Base-by-base conservation (phyloP, 2,329 filamentous ascomycete genomes). In the Purpureocillium lavendulum region DNA sequence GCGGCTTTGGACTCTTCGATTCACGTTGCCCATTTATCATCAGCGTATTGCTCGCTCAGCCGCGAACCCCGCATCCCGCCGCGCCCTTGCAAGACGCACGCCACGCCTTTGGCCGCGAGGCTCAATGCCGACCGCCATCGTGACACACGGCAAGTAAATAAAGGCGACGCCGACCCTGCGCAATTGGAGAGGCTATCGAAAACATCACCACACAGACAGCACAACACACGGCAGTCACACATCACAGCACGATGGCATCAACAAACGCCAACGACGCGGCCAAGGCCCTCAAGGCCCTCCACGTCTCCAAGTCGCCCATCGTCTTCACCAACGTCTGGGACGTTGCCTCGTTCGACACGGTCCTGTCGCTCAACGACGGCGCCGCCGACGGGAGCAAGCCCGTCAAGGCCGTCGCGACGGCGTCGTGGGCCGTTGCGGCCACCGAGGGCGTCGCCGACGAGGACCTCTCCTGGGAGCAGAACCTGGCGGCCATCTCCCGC, bases 311-410 rank as follows among this genome's bases (percentile, higher is more conserved):
- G 3, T 49, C 60, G 1, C 75, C 76, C 11, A 43, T 80, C 29
- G 44, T 79, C 32, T 58, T 80, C 6, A 61, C 72, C 10, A 80
- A 80, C 47, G 59, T 76, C 45, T 77, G 71, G 62, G 74, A 80
- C 48, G 57, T 62, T 21, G 52, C 67, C 15, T 69, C 73, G 4
- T 69, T 75, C 30, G 53, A 55, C 12, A 49, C 65, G 2, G 54
- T 77, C 35, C 56, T 65, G 7, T 59, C 65, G 0, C 59, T 73
- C 28, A 66, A 70, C 14, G 45, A 48, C n/a, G 32, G 43, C 5
- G 45, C 34, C 2, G 21, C 6, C 21, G 10, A 10, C 21, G 21
- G 21, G 6, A 26, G 21, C 21, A 59, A 49, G 60, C 72, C 52
- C 38, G 60, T 54, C 29, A 61, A 59, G 32, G 66, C 65, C 21